Percentiles rank a stretch among this genome's conserved stretches.
Evolutionary conservation across 257 asterid species (phyloP).

Genomic region (Primulina tabacum): DNA sequence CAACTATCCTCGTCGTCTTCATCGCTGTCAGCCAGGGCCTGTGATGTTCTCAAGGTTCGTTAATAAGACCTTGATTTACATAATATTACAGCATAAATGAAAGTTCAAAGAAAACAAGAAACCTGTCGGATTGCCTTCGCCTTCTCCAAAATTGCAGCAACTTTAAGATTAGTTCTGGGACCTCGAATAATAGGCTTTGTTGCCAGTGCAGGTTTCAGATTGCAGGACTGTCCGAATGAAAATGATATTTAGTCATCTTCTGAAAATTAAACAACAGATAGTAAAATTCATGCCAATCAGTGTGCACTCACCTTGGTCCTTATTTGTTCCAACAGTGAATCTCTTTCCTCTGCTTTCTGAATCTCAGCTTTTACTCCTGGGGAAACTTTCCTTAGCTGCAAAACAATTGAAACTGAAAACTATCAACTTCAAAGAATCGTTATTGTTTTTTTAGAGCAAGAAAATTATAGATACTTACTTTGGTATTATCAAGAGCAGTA

Average conservation of each 20-base stretch:
- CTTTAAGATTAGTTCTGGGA: constrained; percentile 70
- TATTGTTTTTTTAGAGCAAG: neutral
- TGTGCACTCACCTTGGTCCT: constrained; percentile 60
- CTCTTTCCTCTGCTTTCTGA: constrained; percentile 66
- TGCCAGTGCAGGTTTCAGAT: constrained; percentile 64
- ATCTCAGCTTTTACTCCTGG: constrained; percentile 47
- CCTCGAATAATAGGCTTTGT: constrained; percentile 69
- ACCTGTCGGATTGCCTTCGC: constrained; percentile 95
- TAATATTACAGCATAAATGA: constrained; percentile 5
- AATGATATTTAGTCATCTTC: constrained; percentile 31
- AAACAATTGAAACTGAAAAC: constrained; percentile 27
- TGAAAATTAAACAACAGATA: constrained; percentile 9
- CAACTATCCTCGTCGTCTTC: constrained; percentile 74
- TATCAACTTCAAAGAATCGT: constrained; percentile 21
- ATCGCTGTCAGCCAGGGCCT: constrained; percentile 91
- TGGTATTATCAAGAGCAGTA: constrained; percentile 75
- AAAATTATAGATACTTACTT: constrained; percentile 43
- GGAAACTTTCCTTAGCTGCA: constrained; percentile 84
- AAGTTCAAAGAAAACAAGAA: neutral
- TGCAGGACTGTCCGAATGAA: constrained; percentile 65
- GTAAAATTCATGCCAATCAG: neutral
- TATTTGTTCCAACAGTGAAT: constrained; percentile 77
- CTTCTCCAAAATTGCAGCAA: constrained; percentile 82
- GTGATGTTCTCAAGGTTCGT: constrained; percentile 24
- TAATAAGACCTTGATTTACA: constrained; percentile 6